Evolutionary conservation across 768 basidiomycete species (phyloP).

Genomic region (Crepidotus variabilis): DNA sequence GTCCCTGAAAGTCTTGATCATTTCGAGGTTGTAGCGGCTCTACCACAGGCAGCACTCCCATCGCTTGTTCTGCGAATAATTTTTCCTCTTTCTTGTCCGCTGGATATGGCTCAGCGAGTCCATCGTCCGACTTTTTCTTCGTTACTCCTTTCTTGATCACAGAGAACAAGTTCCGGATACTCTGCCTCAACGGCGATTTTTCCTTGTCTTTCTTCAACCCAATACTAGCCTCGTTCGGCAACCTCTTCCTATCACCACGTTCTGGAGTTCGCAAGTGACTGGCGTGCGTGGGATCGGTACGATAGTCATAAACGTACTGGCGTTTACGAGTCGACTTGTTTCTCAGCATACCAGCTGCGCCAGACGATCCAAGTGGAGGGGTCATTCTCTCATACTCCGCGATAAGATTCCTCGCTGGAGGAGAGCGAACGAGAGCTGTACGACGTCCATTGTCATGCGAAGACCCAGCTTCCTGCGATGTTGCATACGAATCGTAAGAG

Average conservation of each 20-base stretch:
- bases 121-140: conserved; percentile 20
- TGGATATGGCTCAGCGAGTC: background rate
- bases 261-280: background rate
- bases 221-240: background rate
- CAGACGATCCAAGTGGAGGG: background rate
- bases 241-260: background rate
- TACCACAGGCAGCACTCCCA: no score
- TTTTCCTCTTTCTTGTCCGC: no score
- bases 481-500: background rate
- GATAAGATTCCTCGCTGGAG: conserved; percentile 20
- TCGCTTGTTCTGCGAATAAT: no score
- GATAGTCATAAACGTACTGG: conserved; percentile 8
- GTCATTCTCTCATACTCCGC: conserved; percentile 16
- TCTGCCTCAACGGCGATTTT: conserved; percentile 61
- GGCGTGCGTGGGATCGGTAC: background rate
- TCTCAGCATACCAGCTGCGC: conserved; percentile 4
- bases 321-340: conserved; percentile 8
- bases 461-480: background rate
- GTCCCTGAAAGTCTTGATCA: no score
- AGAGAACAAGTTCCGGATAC: conserved; percentile 59
- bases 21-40: no score
- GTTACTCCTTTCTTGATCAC: conserved; percentile 48
- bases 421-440: background rate
- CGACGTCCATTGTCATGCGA: background rate
- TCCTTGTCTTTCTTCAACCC: conserved; percentile 25